These are phyloP conservation scores for Alternaria dauci DNA, from an alignment of 2,329 filamentous ascomycete species.

Conservation along the genomic window DNA sequence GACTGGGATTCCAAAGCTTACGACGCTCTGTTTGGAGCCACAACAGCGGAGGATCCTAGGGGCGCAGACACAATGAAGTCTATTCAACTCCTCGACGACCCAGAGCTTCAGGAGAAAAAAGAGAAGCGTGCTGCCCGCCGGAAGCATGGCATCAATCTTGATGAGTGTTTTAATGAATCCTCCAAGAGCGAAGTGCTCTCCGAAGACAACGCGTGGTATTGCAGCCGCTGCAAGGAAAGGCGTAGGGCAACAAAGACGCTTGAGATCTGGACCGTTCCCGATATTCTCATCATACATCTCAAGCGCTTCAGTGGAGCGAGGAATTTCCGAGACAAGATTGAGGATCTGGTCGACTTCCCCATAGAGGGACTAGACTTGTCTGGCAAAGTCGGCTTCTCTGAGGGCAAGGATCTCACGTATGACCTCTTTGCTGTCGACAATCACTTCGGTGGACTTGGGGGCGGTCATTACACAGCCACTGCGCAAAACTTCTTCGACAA, in stretches of 20 bases:
- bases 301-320: slow-evolving; percentile 93
- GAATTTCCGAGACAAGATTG: slow-evolving; percentile 86
- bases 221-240: slow-evolving; percentile 92
- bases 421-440: slow-evolving; percentile 96
- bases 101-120: slow-evolving; percentile 70
- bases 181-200: slow-evolving; percentile 93
- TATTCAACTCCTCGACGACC: slow-evolving; percentile 63
- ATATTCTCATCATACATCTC: slow-evolving; percentile 92
- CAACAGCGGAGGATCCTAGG: slow-evolving; percentile 58
- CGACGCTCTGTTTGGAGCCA: slow-evolving; percentile 71
- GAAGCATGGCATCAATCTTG: slow-evolving; percentile 80
- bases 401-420: slow-evolving; percentile 84
- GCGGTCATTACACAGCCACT: slow-evolving; percentile 95
- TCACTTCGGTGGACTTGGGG: slow-evolving; percentile 90
- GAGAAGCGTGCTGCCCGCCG: slow-evolving; percentile 70
- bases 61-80: slow-evolving; percentile 68
- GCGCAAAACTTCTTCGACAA: slow-evolving; percentile 90
- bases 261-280: slow-evolving; percentile 94
- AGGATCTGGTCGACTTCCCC: slow-evolving; percentile 90
- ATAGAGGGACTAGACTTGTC: slow-evolving; percentile 85
- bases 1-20: slow-evolving; percentile 81
- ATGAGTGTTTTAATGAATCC: slow-evolving; percentile 93
- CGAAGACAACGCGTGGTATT: slow-evolving; percentile 97
- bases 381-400: slow-evolving; percentile 78
- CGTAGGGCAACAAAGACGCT: slow-evolving; percentile 94